phyloP scores from a whole-genome alignment of 306 rosid genomes.

The Medicago lupulina region DNA sequence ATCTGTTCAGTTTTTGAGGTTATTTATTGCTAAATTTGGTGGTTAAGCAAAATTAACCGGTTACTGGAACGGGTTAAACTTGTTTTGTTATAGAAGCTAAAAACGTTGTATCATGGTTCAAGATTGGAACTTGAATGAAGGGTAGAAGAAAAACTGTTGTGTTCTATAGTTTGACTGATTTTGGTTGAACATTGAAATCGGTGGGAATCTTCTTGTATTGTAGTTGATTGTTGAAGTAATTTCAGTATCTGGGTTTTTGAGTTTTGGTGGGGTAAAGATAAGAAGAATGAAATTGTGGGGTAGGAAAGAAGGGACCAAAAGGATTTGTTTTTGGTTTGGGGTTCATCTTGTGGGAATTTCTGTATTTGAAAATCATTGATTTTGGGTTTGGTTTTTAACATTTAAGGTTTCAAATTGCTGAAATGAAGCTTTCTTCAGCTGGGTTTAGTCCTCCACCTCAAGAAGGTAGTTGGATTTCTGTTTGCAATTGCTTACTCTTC shows the following conservation, averaged over 20 bases:
- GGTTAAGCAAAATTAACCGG: not conserved
- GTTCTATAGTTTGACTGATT: constrained; percentile 67
- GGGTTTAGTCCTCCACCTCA: constrained; percentile 84
- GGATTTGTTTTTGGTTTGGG: constrained; percentile 46
- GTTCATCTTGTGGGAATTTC: constrained; percentile 27
- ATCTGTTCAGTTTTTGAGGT: constrained; percentile 59
- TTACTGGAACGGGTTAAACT: not conserved
- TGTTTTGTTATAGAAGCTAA: constrained; percentile 4
- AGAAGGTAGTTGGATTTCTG: constrained; percentile 64
- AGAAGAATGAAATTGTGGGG: constrained; percentile 52
- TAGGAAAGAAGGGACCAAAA: constrained; percentile 43
- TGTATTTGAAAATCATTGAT: constrained; percentile 46
- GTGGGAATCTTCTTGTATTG: constrained; percentile 45
- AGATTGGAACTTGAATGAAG: constrained; percentile 62
- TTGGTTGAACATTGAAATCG: constrained; percentile 63
- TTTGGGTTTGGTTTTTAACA: constrained; percentile 40
- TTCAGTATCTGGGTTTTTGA: constrained; percentile 27
- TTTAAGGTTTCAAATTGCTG: constrained; percentile 36
- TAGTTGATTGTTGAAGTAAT: constrained; percentile 30
- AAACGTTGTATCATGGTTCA: constrained; percentile 51
- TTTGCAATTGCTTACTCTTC: constrained; percentile 27
- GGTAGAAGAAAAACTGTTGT: constrained; percentile 52
- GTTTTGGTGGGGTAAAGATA: constrained; percentile 42
- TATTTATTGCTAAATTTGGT: constrained; percentile 41
- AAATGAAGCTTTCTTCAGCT: constrained; percentile 90